A percentile compares a stretch with the other conserved stretches of the same genome.
Conservation (phyloP, 768 basidiomycete genomes). For the Trametes cinnabarina region DNA sequence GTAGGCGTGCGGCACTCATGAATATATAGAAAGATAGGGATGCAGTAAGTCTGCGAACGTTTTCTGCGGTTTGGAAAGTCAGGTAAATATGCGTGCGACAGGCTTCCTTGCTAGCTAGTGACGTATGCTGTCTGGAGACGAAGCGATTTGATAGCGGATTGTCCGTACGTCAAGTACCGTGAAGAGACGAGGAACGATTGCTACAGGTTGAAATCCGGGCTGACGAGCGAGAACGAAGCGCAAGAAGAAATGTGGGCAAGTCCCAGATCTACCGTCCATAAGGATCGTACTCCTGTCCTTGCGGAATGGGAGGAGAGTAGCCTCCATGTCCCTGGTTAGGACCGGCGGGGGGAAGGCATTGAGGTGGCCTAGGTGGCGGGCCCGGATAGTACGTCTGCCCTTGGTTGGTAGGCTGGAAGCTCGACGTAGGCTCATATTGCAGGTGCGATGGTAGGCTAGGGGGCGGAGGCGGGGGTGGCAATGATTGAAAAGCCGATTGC, state of each 20-base stretch:
- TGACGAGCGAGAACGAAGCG: not conserved
- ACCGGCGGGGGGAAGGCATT: constrained; percentile 12
- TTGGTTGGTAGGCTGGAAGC: constrained; percentile 1
- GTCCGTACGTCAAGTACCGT: constrained; percentile 8
- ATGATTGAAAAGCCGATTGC: constrained; percentile 18
- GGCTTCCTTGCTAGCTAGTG: not conserved
- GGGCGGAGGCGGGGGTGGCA: constrained; percentile 26
- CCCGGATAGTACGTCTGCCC: constrained; percentile 29
- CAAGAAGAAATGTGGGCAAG: not conserved
- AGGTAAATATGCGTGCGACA: not conserved
- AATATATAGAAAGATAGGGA: constrained; percentile 10
- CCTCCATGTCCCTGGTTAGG: constrained; percentile 18
- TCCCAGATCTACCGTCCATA: constrained; percentile 11
- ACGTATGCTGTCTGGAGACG: not conserved
- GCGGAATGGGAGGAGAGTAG: constrained; percentile 11
- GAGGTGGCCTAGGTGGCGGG: constrained; percentile 29
- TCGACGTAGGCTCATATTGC: constrained; percentile 14
- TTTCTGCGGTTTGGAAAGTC: not conserved
- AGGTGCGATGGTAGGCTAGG: constrained; percentile 21
- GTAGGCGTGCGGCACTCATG: not conserved
- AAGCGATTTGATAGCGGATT: constrained; percentile 10
- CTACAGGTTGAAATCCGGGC: constrained; percentile 6
- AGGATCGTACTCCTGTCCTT: constrained; percentile 14
- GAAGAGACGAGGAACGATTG: constrained; percentile 1
- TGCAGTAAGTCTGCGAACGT: constrained; percentile 5